These are phyloP conservation scores for Venturia pyrina DNA, from an alignment of 2,329 filamentous ascomycete genomes.

Conservation along the genomic window DNA sequence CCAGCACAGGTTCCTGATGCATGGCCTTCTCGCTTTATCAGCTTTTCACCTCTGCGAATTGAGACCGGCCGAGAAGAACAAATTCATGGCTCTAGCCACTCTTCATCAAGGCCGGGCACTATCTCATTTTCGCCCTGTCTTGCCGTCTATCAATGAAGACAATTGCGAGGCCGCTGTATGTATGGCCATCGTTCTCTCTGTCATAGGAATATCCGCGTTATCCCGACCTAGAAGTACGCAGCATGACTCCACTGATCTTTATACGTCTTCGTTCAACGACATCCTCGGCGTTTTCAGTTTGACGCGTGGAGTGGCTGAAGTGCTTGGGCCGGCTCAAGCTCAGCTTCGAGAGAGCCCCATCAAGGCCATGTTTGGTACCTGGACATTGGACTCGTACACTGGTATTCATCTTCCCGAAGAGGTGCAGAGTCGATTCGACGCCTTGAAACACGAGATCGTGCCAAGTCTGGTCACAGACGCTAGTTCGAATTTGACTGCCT, in stretches of 20 bases:
- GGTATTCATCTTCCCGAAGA: background rate
- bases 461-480: background rate
- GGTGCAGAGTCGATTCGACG: background rate
- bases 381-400: background rate
- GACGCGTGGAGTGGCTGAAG: background rate
- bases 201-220: background rate
- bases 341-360: background rate
- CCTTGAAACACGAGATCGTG: background rate
- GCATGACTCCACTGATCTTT: background rate
- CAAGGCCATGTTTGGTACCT: background rate
- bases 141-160: background rate
- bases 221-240: background rate
- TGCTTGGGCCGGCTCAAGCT: background rate
- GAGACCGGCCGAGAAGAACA: background rate
- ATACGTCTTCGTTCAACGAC: background rate
- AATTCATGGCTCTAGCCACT: background rate
- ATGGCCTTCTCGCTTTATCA: background rate
- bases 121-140: background rate
- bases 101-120: background rate
- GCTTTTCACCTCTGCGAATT: background rate
- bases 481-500: background rate
- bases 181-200: background rate
- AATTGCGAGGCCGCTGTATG: background rate
- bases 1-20: background rate
- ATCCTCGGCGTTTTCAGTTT: conserved; percentile 1